Evolutionary conservation across 192 early-diverging fungal species (phyloP), one percentile per base, ranked within the genome.

Genomic region (Gonapodya sp.): DNA sequence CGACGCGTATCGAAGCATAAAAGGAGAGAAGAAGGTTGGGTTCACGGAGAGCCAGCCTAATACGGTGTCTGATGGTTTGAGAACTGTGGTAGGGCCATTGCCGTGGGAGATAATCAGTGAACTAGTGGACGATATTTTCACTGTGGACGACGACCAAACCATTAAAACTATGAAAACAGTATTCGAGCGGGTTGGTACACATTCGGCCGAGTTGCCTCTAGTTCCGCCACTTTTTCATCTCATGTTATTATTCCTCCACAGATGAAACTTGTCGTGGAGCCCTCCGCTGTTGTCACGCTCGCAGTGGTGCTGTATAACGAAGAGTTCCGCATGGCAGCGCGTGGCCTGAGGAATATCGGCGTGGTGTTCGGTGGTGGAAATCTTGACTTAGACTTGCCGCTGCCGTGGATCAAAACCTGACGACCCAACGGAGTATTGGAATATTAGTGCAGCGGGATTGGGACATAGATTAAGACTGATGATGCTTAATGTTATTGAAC

Each of bases 261-360:
- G 75, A 84, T 88, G 84, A 91, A 91, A 79, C 34, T 91, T 18
- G 82, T 85, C 1, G 85, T 89, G 72, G 89, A 91, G 80, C 89
- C 89, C 34, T 86, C 84, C 64, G 83, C 88, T 0, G 86, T 86
- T 8, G 88, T 88, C 35, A 83, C 84, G 34, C 83, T 91, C 24
- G 89, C 89, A 35, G 89, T 87, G 1, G 86, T 84, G 8, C 79
- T 91, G 18, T 90, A 78, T 73, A 87, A 83, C 73, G 84, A 82
- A 30, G 83, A 86, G 2, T 87, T 87, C 35, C 35, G 79, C 35
- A 74, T 79, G 35, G 35, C 82, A 34, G 31, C 80, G 34, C 46
- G 46, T 16, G 81, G 84, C 0, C 2, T 89, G 1, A 78, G 80
- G 72, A 84, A 89, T 36, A 82, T 90, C 32, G 89, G 89, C 1